Conservation (phyloP, 2,329 filamentous ascomycete species). For the Aureobasidium uvarum region DNA sequence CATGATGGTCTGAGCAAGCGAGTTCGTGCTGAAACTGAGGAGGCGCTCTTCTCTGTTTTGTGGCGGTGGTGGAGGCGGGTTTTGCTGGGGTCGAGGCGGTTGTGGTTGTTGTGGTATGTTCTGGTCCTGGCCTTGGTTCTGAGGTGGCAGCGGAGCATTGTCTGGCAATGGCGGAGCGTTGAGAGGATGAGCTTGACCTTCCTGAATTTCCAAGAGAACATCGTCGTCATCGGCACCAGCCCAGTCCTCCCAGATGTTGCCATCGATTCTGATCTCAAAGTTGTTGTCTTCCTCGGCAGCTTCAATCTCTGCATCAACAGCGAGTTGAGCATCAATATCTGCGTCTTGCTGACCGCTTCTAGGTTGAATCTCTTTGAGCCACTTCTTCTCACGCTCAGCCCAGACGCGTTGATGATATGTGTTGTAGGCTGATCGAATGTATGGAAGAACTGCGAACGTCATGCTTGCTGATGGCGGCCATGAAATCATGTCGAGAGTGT, state of each 20-base stretch:
- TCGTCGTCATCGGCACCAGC: constrained; percentile 41
- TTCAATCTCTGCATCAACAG: constrained; percentile 28
- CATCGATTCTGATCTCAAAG: constrained; percentile 40
- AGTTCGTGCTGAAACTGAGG: constrained; percentile 54
- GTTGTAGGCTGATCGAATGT: constrained; percentile 63
- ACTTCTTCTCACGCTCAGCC: constrained; percentile 56
- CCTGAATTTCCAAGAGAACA: neutral
- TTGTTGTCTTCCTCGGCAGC: constrained; percentile 35
- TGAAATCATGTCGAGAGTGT: constrained; percentile 53
- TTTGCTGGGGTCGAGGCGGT: constrained; percentile 13
- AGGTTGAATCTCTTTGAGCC: constrained; percentile 63
- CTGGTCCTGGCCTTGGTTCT: constrained; percentile 17
- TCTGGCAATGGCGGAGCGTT: constrained; percentile 27
- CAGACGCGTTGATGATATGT: constrained; percentile 60
- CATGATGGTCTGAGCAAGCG: constrained; percentile 59
- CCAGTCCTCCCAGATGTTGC: constrained; percentile 45
- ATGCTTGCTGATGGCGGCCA: constrained; percentile 67
- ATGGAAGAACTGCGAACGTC: constrained; percentile 64
- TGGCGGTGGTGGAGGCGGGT: constrained; percentile 29
- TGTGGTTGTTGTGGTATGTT: constrained; percentile 25
- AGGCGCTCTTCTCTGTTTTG: constrained; percentile 39
- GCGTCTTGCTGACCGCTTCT: constrained; percentile 41
- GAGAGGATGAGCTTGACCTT: constrained; percentile 31
- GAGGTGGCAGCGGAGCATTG: constrained; percentile 16
- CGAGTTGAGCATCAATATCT: constrained; percentile 27